Percentiles rank a stretch among this genome's conserved stretches.
These are phyloP conservation scores for Aspergillus viridinutans DNA, from an alignment of 2,329 filamentous ascomycete genomes.

Conservation along the genomic window DNA sequence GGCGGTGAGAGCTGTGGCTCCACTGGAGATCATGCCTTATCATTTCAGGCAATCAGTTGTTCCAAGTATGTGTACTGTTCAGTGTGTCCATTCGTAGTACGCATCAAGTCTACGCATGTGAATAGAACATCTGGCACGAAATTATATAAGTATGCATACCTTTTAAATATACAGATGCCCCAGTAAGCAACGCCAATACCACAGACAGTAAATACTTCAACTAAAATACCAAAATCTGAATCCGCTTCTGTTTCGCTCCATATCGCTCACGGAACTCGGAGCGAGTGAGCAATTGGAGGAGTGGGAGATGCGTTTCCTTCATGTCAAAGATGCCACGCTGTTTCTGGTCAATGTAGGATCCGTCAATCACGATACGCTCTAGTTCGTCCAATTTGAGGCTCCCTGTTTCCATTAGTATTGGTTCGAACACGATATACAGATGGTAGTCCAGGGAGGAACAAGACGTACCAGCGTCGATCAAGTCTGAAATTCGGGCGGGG, in stretches of 20 bases:
- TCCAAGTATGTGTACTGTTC: background rate
- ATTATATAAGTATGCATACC: background rate
- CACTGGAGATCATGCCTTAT: background rate
- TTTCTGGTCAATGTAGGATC: conserved; percentile 90
- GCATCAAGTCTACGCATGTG: background rate
- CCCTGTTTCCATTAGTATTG: conserved; percentile 41
- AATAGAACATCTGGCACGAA: background rate
- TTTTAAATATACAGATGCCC: background rate
- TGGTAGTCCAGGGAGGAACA: background rate
- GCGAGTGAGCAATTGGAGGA: conserved; percentile 69
- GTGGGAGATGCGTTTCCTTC: conserved; percentile 81
- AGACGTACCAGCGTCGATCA: conserved; percentile 70
- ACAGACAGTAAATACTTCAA: conserved; percentile 4
- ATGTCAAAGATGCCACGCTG: conserved; percentile 92
- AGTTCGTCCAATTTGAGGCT: conserved; percentile 67
- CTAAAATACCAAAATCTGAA: conserved; percentile 50
- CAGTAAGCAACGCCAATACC: conserved; percentile 7
- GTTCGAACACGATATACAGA: conserved; percentile 2
- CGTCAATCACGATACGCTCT: conserved; percentile 80
- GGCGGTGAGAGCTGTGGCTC: conserved; percentile 20
- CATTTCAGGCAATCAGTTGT: background rate
- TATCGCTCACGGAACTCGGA: conserved; percentile 70
- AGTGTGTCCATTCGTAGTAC: background rate
- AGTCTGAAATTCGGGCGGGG: conserved; percentile 72
- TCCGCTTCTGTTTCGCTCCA: conserved; percentile 50